Base-by-base conservation (phyloP, 768 basidiomycete species). In the Roridomyces roridus region DNA sequence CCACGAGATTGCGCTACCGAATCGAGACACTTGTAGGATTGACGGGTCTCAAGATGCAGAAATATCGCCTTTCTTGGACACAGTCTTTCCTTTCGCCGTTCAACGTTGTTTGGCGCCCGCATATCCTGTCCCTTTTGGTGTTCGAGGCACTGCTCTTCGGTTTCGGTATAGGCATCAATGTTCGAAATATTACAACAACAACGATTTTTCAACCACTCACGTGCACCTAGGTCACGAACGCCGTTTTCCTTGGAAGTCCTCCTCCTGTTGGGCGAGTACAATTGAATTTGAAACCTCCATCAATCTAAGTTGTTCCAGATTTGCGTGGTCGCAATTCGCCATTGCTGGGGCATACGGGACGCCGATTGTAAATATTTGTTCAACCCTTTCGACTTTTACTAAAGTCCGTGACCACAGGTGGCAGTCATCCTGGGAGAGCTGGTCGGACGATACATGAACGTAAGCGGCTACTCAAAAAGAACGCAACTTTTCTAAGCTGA, bases 71-170 rank as follows among this genome's bases (percentile, higher is more conserved):
- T 18, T 72, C 77, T 0, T 87, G 86, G 85, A 59, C 24, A 14
- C 76, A 79, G 31, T 74, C 79, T 4, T 64, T 83, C 35, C 57
- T 75, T 8, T 70, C 79, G 5, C 77, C 80, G 10, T 69, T 88
- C 31, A 77, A 77, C 24, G 56, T 89, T 20, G 65, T 85, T 24
- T 88, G 85, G 85, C 72, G 87, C 28, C 88, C 88, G 0, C 87
- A 88, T 61, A 67, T 85, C 10, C 59, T 86, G 15, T 69, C 77
- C 17, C 68, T 84, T 42, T 71, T 83, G 34, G 35, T 84, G 28
- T 86, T 85, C 54, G 84, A 87, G 74, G 83, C 78, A 6, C 64
- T 83, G 43, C 65, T 85, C 0, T 89, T 89, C 64, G 88, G 87
- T 0, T 88, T 88, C 66, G 70, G 78, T 15, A 86, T 87, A 49